Evolutionary conservation across 768 basidiomycete species (phyloP).

Genomic region (Hortiboletus campestris): DNA sequence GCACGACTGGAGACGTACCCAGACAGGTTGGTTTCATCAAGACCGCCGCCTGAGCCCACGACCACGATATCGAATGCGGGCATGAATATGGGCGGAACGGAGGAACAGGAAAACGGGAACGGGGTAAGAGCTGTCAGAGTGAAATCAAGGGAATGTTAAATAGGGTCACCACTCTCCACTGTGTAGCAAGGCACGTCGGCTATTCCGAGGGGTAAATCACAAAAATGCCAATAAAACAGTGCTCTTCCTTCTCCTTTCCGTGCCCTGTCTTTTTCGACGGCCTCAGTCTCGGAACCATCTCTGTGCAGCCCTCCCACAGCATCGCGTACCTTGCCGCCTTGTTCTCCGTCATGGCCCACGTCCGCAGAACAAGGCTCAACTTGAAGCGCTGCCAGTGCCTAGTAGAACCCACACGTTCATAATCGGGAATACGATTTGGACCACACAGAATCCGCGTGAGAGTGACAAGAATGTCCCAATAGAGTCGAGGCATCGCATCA

Average conservation of each 20-base stretch:
- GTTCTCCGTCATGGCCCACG: background rate
- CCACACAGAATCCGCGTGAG: constrained; percentile 14
- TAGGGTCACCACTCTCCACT: background rate
- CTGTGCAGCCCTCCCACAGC: constrained; percentile 3
- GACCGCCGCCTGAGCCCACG: constrained; percentile 86
- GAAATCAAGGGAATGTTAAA: background rate
- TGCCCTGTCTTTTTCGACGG: background rate
- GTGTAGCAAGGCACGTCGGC: constrained; percentile 23
- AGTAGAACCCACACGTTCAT: constrained; percentile 4
- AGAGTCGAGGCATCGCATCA: constrained; percentile 4
- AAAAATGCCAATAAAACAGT: background rate
- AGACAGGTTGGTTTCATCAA: constrained; percentile 84
- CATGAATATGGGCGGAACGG: constrained; percentile 28
- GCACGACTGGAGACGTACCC: constrained; percentile 49
- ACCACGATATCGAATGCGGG: constrained; percentile 69
- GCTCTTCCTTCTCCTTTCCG: background rate
- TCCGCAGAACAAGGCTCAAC: constrained; percentile 2
- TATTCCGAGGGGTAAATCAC: constrained; percentile 4
- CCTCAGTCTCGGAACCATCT: background rate
- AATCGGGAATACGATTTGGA: constrained; percentile 8
- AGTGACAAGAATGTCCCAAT: background rate
- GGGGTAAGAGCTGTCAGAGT: background rate
- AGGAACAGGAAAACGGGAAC: background rate
- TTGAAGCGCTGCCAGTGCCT: background rate
- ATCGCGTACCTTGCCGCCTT: constrained; percentile 12